Base-by-base conservation (phyloP, 208 protist species). In the Acanthamoeba castellanii region DNA sequence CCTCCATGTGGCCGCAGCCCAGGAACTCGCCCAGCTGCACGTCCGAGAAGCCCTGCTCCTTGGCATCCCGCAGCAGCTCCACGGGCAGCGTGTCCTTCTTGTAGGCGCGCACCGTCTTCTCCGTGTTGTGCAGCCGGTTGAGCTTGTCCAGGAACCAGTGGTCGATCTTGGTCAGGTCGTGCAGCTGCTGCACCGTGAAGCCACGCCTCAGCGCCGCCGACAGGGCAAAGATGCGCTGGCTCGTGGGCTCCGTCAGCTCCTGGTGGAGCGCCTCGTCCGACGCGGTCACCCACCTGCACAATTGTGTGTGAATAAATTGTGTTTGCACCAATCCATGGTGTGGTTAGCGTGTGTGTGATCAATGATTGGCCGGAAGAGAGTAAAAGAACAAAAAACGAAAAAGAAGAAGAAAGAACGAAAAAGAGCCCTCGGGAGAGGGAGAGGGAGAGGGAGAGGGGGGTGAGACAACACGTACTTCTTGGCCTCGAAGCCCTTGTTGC, bases 131-230 rank as follows among this genome's bases (percentile, higher is more conserved):
- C 82, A 99, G 98, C 34, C 98, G 97, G 76, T 99, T 96, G 27
- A 99, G 96, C 96, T 99, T 99, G 96, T 98, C 97, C 30, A 99
- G 96, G 97, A 99, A 99, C 98, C 99, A 99, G 20, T 89, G 92
- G 94, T 99, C 99, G 95, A 99, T 99, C 87, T 98, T 98, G 9
- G 99, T 99, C 22, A 99, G 93, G 45, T 97, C 34, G 95, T 99
- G 96, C 34, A 99, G 96, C 91, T 98, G 97, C 45, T 99, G 98
- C 22, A 99, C 98, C 2, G 97, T 97, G 94, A 98, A 97, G 37
- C 98, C 98, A 30, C 89, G 72, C n/a, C 84, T 45, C 3, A 98
- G 89, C 0, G 97, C 97, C 9, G n/a, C 59, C 22, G 97, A 97
- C 3, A 98, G 87, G 5, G 94, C 96, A 45, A 97, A 95, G 50